Conservation (phyloP, 2,329 filamentous ascomycete species). For the Fusarium cyanostomum region DNA sequence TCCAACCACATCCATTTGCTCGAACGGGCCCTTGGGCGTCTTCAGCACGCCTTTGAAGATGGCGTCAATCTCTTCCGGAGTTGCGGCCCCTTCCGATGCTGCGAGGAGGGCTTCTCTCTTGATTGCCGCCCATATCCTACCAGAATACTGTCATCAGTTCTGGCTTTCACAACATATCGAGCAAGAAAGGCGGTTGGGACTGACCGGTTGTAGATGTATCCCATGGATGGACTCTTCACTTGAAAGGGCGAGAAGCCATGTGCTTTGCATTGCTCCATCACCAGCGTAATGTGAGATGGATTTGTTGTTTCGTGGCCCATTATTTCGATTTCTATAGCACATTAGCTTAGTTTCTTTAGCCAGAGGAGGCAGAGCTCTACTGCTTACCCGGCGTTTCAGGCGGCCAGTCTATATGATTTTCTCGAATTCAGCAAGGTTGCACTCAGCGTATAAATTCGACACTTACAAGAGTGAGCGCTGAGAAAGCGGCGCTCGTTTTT, state of each 20-base stretch:
- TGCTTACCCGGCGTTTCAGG: conserved; percentile 44
- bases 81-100: conserved; percentile 44
- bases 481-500: conserved; percentile 49
- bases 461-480: conserved; percentile 56
- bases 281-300: conserved; percentile 25
- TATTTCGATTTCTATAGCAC: conserved; percentile 40
- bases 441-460: accelerated
- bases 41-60: conserved; percentile 46
- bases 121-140: conserved; percentile 47
- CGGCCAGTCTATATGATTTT: conserved; percentile 43
- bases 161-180: neutral
- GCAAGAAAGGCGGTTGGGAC: neutral
- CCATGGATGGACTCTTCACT: conserved; percentile 45
- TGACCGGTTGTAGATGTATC: conserved; percentile 47
- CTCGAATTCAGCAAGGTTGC: neutral
- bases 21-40: conserved; percentile 45
- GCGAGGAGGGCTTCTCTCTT: conserved; percentile 46
- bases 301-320: conserved; percentile 45
- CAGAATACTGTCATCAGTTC: too few relatives aligned
- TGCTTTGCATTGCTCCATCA: conserved; percentile 41
- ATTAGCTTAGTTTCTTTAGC: neutral
- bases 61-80: conserved; percentile 45
- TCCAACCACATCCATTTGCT: conserved; percentile 46
- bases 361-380: too few relatives aligned
- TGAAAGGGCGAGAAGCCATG: conserved; percentile 46